Evolutionary conservation across 371 early-diverging fungal species (phyloP), one percentile per base, ranked within the genome.

Genomic region (Blakeslea trispora): DNA sequence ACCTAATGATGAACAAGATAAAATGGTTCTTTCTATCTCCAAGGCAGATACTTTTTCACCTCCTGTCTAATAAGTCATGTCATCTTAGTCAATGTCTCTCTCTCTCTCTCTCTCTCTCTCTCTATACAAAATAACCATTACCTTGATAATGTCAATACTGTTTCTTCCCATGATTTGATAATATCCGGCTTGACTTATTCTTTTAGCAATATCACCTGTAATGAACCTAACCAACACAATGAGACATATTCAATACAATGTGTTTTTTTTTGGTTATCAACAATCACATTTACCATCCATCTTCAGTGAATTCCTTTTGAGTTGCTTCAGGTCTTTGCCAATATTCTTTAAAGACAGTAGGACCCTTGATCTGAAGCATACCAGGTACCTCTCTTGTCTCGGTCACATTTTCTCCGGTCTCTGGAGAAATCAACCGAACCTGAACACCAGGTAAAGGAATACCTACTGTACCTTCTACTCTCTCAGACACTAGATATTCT

Each of bases 41-140:
- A 93, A 64, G 0, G 95, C 91, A 1, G 89, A 89, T 15, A 95
- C 73, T 72, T 94, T 95, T 73, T 89, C 92, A 14, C 94, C 94
- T 46, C 92, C 92, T 14, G 86, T 82, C 81, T 83, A 55, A n/a
- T n/a, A n/a, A n/a, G n/a, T n/a, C n/a, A n/a, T n/a, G n/a, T n/a
- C n/a, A n/a, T n/a, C n/a, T n/a, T n/a, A n/a, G n/a, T n/a, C n/a
- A n/a, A n/a, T n/a, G n/a, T n/a, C n/a, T n/a, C n/a, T n/a, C n/a
- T n/a, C n/a, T n/a, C n/a, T n/a, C n/a, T n/a, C n/a, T n/a, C n/a
- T n/a, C n/a, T n/a, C n/a, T n/a, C n/a, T n/a, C n/a, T n/a, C n/a
- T n/a, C n/a, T n/a, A n/a, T n/a, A n/a, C n/a, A n/a, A n/a, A n/a
- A n/a, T n/a, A 43, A 45, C 3, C 14, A 32, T 45, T 72, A 77